Evolutionary conservation across 2,329 filamentous ascomycete species (phyloP), one percentile per base, ranked within the genome.

Genomic region (Verticillium dahliae): DNA sequence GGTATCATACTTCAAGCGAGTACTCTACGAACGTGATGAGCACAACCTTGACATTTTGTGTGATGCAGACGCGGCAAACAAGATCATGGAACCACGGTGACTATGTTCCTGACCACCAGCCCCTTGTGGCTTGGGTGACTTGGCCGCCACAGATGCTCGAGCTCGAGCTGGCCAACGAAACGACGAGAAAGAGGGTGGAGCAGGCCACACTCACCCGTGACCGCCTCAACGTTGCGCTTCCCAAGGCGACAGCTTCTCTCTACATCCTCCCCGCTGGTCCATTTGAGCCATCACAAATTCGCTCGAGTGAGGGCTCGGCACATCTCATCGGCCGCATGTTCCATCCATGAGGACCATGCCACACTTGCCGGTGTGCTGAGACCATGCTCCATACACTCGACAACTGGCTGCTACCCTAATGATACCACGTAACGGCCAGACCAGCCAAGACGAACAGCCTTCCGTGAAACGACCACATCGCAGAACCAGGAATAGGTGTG

Each of bases 401-500:
- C 45, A 9, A 27, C 18, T 4, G 9, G 45, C 45, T 27, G 9
- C 18, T 7, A 52, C n/a, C 27, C 27, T 4, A 10, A 52, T 10
- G 18, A 52, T 52, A 18, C 45, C 7, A 22, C 45, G 9, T n/a
- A 18, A 52, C 7, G 45, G 10, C 13, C 15, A 22, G 7, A 22
- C n/a, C 2, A 52, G 6, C 10, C 4, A 52, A 7, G 18, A 22
- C 4, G 45, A 52, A 10, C 18, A 52, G 18, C 45, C n/a, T 22
- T 7, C 18, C 45, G 9, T 4, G 18, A 52, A 27, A 18, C 7
- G 45, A 52, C 45, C 18, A 11, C 45, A 52, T 52, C 45, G 35
- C 10, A 41, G 35, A 58, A 22, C 37, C 56, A 39, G 22, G 72
- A 72, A 62, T 72, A 70, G 71, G 14, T 72, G 71, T 50, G 66